Evolutionary conservation across 257 asterid species (phyloP).

Genomic region (Echium plantagineum): DNA sequence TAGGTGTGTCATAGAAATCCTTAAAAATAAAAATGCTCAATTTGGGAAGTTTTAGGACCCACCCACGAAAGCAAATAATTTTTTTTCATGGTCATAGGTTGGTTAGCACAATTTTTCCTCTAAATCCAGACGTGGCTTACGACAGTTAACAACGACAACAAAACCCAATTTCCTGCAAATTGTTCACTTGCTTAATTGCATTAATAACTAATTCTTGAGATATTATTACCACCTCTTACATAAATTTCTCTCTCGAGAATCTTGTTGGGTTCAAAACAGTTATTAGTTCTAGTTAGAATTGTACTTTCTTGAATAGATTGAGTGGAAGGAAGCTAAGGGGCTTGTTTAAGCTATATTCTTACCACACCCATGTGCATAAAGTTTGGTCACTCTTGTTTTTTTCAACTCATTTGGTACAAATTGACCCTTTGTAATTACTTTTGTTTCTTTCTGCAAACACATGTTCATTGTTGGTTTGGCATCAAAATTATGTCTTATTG

Average conservation of each 20-base stretch:
- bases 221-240: conserved; percentile 1
- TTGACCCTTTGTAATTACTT: too few species aligned
- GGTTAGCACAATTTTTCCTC: conserved; percentile 2
- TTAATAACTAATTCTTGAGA: not conserved
- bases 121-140: conserved; percentile 39
- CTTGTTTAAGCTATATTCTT: conserved; percentile 1
- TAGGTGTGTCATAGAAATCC: too few species aligned
- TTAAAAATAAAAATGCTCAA: too few species aligned
- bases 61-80: not conserved
- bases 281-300: conserved; percentile 13
- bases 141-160: conserved; percentile 11
- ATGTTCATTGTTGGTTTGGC: conserved; percentile 28
- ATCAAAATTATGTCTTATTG: conserved; percentile 12
- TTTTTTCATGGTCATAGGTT: not conserved
- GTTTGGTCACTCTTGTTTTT: conserved; percentile 30
- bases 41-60: too few species aligned
- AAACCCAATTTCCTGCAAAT: conserved; percentile 15
- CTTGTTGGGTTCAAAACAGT: conserved; percentile 17
- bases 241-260: conserved; percentile 8
- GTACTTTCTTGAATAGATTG: conserved; percentile 9
- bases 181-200: conserved; percentile 3
- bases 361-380: conserved; percentile 23
- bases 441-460: conserved; percentile 7
- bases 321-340: conserved; percentile 14
- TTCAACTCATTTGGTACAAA: conserved; percentile 8